Percentiles rank a stretch among this genome's conserved stretches.
These are phyloP conservation scores for Geopyxis carbonaria DNA, from an alignment of 495 filamentous ascomycete species.

Conservation along the genomic window DNA sequence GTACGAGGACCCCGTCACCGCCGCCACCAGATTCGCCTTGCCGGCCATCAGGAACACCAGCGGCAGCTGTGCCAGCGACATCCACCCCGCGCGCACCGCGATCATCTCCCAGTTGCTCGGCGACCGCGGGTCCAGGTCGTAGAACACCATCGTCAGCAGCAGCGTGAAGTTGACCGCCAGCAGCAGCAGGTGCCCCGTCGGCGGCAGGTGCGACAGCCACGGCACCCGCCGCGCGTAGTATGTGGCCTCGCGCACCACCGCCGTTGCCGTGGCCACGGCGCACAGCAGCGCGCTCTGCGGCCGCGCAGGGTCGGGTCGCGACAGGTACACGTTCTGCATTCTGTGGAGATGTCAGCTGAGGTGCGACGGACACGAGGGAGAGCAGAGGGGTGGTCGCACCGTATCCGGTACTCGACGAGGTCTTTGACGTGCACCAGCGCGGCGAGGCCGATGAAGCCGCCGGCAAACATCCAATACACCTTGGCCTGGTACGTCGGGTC, in stretches of 20 bases:
- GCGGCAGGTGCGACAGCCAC: constrained; percentile 35
- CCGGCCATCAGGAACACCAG: constrained; percentile 61
- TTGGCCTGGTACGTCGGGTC: constrained; percentile 30
- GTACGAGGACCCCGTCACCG: constrained; percentile 49
- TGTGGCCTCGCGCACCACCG: constrained; percentile 46
- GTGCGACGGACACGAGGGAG: no score
- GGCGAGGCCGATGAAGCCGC: constrained; percentile 36
- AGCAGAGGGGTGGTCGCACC: constrained; percentile 29
- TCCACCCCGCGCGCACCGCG: constrained; percentile 58
- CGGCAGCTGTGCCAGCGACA: constrained; percentile 67
- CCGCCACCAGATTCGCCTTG: constrained; percentile 59
- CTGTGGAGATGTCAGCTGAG: no score
- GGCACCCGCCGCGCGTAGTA: constrained; percentile 35
- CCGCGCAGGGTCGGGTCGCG: constrained; percentile 40
- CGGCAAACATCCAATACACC: constrained; percentile 46
- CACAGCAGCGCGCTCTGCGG: constrained; percentile 41
- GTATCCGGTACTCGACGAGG: constrained; percentile 30
- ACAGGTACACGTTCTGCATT: constrained; percentile 25
- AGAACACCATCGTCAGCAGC: constrained; percentile 33
- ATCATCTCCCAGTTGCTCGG: constrained; percentile 47
- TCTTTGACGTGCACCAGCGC: constrained; percentile 35
- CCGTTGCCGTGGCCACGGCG: constrained; percentile 49
- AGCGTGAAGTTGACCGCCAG: constrained; percentile 42
- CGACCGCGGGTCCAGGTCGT: constrained; percentile 25
- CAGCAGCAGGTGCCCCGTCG: constrained; percentile 38